Conservation (phyloP, 352 stramenopile genomes). For the Phytopythium aichiense region DNA sequence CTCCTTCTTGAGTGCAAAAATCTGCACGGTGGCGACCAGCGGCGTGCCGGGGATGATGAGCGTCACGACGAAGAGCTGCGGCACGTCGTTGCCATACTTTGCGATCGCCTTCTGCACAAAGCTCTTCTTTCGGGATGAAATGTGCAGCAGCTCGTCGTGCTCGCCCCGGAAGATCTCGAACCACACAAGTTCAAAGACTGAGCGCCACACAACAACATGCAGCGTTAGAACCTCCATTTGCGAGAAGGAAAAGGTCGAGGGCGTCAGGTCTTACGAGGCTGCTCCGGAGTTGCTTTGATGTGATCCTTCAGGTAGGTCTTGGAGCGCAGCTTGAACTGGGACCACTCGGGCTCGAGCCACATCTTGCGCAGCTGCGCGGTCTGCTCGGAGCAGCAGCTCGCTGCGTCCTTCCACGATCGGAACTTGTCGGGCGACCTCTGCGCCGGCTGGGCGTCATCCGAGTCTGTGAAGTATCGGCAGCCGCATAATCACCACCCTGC, state of each 20-base stretch:
- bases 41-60: slow-evolving; percentile 67
- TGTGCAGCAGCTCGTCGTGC: slow-evolving; percentile 59
- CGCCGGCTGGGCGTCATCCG: slow-evolving; percentile 11
- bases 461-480: neutral
- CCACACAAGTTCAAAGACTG: slow-evolving; percentile 83
- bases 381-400: slow-evolving; percentile 40
- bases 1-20: slow-evolving; percentile 56
- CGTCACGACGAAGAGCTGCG: slow-evolving; percentile 71
- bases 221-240: neutral
- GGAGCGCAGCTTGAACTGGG: slow-evolving; percentile 61
- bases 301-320: slow-evolving; percentile 71
- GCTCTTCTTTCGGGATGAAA: slow-evolving; percentile 62
- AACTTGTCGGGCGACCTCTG: slow-evolving; percentile 28
- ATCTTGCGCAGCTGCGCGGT: slow-evolving; percentile 49
- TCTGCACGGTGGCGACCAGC: slow-evolving; percentile 66
- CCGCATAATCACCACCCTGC: too few relatives aligned
- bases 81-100: slow-evolving; percentile 63
- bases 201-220: neutral
- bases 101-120: slow-evolving; percentile 57
- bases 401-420: slow-evolving; percentile 47
- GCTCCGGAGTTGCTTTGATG: slow-evolving; percentile 53
- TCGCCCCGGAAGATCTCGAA: slow-evolving; percentile 77
- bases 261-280: slow-evolving; percentile 39
- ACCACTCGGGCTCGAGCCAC: slow-evolving; percentile 63
- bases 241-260: neutral